Percentiles rank a stretch among this genome's conserved stretches.
phyloP scores from a whole-genome alignment of 306 rosid genomes.

The Morella rubra region DNA sequence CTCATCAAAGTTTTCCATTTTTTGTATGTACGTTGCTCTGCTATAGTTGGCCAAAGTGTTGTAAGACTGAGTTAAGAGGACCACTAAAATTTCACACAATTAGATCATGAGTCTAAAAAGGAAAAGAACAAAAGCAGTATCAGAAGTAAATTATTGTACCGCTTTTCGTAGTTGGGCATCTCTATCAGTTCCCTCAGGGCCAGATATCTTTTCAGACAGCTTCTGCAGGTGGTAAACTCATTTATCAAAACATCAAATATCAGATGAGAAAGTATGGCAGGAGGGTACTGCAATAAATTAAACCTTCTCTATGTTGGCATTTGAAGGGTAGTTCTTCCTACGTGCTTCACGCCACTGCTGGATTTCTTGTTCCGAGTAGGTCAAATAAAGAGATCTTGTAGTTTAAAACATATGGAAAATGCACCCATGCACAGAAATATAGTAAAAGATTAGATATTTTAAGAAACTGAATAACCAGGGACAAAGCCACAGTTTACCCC shows the following conservation, averaged over 20 bases:
- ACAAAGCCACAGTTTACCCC: background rate
- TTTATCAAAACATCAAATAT: constrained; percentile 34
- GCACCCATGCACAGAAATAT: constrained; percentile 23
- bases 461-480: constrained; percentile 17
- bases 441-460: constrained; percentile 1
- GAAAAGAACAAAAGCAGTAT: background rate
- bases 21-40: background rate
- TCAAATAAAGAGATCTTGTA: constrained; percentile 45
- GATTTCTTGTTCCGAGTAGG: constrained; percentile 73
- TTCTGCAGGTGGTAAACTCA: constrained; percentile 47
- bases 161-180: constrained; percentile 52
- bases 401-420: constrained; percentile 21
- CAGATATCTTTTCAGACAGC: constrained; percentile 24
- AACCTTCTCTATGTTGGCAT: constrained; percentile 57
- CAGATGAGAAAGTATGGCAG: constrained; percentile 16
- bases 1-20: background rate
- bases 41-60: background rate
- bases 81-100: background rate
- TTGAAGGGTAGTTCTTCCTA: constrained; percentile 67
- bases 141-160: constrained; percentile 36
- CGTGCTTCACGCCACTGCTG: constrained; percentile 88
- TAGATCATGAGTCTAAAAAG: background rate
- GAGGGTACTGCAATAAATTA: constrained; percentile 17
- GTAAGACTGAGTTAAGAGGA: constrained; percentile 1
- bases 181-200: constrained; percentile 40